Evolutionary conservation across 805 yeast species (phyloP).

Genomic region (Pichia membranifaciens): DNA sequence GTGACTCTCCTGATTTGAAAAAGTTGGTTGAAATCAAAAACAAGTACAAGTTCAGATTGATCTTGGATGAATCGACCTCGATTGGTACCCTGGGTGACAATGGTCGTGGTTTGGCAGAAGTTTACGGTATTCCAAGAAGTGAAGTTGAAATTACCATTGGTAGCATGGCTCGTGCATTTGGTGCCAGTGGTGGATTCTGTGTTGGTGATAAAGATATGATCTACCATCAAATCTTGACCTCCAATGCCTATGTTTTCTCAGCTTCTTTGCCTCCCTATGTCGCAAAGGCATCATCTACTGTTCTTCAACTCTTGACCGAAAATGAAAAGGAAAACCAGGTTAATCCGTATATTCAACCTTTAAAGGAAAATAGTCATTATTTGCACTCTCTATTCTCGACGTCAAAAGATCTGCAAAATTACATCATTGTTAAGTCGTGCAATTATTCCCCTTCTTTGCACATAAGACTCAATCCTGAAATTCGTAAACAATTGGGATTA

Average conservation of each 20-base stretch:
- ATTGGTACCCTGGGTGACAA: constrained; percentile 78
- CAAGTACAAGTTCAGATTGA: constrained; percentile 77
- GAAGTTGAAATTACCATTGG: constrained; percentile 85
- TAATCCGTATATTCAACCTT: constrained; percentile 29
- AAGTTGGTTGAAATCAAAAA: constrained; percentile 67
- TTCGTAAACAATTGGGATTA: constrained; percentile 39
- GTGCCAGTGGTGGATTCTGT: constrained; percentile 90
- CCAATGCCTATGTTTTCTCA: constrained; percentile 85
- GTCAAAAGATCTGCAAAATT: constrained; percentile 32
- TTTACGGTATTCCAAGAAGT: constrained; percentile 56
- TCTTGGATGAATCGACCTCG: constrained; percentile 82
- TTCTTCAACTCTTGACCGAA: constrained; percentile 42
- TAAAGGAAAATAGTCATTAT: constrained; percentile 37
- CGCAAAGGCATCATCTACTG: constrained; percentile 54
- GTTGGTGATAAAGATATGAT: constrained; percentile 81
- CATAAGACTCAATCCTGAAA: constrained; percentile 46
- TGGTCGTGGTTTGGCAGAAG: constrained; percentile 85
- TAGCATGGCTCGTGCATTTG: constrained; percentile 73
- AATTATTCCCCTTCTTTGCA: constrained; percentile 65
- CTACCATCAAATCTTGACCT: constrained; percentile 86
- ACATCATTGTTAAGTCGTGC: constrained; percentile 49
- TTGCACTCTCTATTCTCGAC: constrained; percentile 38
- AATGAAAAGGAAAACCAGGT: constrained; percentile 31
- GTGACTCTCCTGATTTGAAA: constrained; percentile 71
- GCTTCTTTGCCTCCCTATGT: constrained; percentile 93